Base-by-base conservation (phyloP, 495 filamentous ascomycete genomes). In the Niebla homalea region DNA sequence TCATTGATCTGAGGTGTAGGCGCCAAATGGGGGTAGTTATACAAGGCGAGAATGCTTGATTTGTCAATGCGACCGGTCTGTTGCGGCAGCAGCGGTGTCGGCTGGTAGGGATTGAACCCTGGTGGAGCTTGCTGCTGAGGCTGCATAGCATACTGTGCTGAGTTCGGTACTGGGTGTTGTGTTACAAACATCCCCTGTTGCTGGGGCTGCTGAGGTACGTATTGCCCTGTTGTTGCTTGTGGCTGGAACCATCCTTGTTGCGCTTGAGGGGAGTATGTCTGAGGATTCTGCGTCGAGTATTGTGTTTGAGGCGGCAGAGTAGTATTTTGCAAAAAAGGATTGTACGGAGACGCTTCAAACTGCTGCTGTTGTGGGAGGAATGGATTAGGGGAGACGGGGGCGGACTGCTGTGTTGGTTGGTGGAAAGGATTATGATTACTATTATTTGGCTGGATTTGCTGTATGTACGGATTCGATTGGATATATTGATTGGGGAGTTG, bases 21-120 rank as follows among this genome's bases (percentile, higher is more conserved):
- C 5, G 81, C 78, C 6, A 84, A 68, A n/a, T 87, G 84, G 15
- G 84, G 78, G 48, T 87, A 74, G 62, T 82, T 83, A 67, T 89
- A 98, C 5, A 98, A 67, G 12, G 89, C 85, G 52, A 98, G 75
- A 57, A 98, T 97, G 43, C 80, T 82, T 11, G 77, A 78, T 57
- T 94, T 98, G 60, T 94, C 80, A 57, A 76, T 64, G 25, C 73
- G 75, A 20, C 67, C 66, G 1, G 72, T 69, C 36, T 62, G 62
- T 54, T 74, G 74, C 1, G 69, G 57, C 29, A 52, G 49, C 18
- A 69, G 60, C 44, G 69, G 66, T 60, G 71, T 70, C 3, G 54
- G 46, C 47, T 66, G 50, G 44, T 64, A 62, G 14, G 22, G 52
- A 59, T 59, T 53, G 56, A 58, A 55, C 48, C 50, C 46, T 26